Evolutionary conservation across 1,284 basidiomycete genomes (phyloP).

Genomic region (Rhodotorula glutinis): DNA sequence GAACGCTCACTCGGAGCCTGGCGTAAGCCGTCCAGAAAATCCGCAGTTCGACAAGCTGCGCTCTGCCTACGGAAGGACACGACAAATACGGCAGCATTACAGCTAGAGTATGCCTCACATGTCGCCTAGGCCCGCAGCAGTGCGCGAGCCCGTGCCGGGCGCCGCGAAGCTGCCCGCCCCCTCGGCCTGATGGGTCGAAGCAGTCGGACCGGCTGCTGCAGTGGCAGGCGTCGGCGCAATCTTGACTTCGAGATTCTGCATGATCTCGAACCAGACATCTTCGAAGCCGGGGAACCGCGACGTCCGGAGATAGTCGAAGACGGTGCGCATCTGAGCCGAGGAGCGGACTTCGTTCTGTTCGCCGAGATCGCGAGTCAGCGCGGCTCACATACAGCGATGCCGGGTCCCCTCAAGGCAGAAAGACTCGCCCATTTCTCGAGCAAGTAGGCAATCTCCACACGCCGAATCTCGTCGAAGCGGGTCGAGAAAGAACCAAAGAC

Average conservation of each 20-base stretch:
- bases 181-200: neutral
- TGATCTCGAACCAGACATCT: constrained; percentile 24
- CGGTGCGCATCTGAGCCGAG: constrained; percentile 26
- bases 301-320: constrained; percentile 24
- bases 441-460: constrained; percentile 39
- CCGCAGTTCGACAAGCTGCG: too few species aligned
- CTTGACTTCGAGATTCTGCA: constrained; percentile 26
- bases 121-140: too few species aligned
- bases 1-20: too few species aligned
- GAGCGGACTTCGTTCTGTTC: constrained; percentile 26
- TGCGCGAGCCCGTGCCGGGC: too few species aligned
- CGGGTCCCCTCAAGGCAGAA: too few species aligned
- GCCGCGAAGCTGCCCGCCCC: too few species aligned
- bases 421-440: constrained; percentile 35
- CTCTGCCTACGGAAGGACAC: too few species aligned
- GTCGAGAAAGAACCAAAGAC: constrained; percentile 40
- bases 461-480: constrained; percentile 40
- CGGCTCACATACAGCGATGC: neutral
- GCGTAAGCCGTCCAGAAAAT: too few species aligned
- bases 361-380: neutral
- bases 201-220: neutral
- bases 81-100: too few species aligned
- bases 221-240: neutral
- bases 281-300: constrained; percentile 36
- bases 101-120: too few species aligned